phyloP scores from a whole-genome alignment of 805 yeast genomes.

The Sungouiozyma intestinalis region DNA sequence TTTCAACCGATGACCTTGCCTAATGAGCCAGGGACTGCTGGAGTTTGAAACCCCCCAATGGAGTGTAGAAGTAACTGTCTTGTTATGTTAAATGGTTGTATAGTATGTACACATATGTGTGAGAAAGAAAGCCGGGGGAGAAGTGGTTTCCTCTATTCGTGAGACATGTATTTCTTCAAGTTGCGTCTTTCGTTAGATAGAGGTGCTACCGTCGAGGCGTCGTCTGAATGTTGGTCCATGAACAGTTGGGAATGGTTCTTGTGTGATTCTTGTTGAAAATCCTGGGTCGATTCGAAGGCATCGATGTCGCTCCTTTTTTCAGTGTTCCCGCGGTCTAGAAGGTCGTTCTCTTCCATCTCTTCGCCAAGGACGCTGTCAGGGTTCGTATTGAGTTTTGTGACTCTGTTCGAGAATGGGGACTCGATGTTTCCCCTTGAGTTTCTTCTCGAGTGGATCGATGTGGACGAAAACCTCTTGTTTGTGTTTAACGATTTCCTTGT shows the following conservation, averaged over 20 bases:
- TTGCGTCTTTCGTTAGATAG: not conserved
- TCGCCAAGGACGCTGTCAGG: not conserved
- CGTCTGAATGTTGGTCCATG: not conserved
- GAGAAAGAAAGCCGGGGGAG: not conserved
- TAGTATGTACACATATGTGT: not conserved
- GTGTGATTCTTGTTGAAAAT: not conserved
- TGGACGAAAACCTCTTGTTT: not conserved
- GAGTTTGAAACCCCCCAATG: no score
- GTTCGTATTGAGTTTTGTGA: not conserved
- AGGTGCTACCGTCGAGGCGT: not conserved
- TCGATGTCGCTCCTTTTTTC: no score
- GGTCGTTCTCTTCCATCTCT: no score
- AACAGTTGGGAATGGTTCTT: not conserved
- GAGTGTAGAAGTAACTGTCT: no score
- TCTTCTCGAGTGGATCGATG: not conserved
- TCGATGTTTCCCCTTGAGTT: not conserved
- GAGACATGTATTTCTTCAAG: not conserved
- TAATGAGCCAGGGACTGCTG: not conserved
- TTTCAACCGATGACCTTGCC: not conserved
- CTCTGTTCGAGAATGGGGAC: not conserved
- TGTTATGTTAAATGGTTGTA: no score
- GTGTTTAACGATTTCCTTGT: not conserved
- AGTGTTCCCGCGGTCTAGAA: no score
- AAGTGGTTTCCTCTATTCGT: not conserved
- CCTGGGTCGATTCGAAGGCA: not conserved